Evolutionary conservation across 75 land plant species (phyloP).

Genomic region (Selaginella tamariscina): DNA sequence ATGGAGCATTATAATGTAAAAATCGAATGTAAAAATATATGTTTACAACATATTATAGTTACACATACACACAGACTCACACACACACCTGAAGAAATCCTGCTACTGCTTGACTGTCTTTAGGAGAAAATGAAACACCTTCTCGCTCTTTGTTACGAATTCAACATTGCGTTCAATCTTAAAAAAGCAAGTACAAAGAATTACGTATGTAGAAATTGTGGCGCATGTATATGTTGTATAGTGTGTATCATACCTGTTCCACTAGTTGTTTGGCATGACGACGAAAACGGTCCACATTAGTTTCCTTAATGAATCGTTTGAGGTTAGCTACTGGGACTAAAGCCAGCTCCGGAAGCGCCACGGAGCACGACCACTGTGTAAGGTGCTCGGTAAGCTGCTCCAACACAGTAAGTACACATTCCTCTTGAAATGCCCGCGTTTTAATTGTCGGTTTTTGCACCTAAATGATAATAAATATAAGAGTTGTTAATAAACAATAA

Average conservation of each 20-base stretch:
- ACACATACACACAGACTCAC: too few species aligned
- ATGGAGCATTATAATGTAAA: too few species aligned
- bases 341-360: slow-evolving; percentile 88
- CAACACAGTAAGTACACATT: slow-evolving; percentile 60
- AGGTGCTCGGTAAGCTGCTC: slow-evolving; percentile 88
- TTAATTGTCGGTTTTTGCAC: slow-evolving; percentile 58
- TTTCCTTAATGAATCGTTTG: slow-evolving; percentile 60
- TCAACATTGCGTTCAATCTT: slow-evolving; percentile 65
- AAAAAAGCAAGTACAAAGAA: slow-evolving; percentile 5
- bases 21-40: too few species aligned
- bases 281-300: slow-evolving; percentile 77
- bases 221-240: slow-evolving; percentile 4
- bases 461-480: slow-evolving; percentile 23
- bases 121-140: slow-evolving; percentile 53
- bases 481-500: neutral
- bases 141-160: slow-evolving; percentile 43
- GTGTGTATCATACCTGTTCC: slow-evolving; percentile 64
- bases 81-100: slow-evolving; percentile 67
- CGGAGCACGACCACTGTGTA: slow-evolving; percentile 77
- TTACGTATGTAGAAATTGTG: neutral
- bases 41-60: too few species aligned
- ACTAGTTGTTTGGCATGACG: slow-evolving; percentile 62
- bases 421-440: slow-evolving; percentile 91
- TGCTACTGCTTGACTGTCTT: slow-evolving; percentile 51
- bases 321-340: slow-evolving; percentile 60